Percentiles rank a stretch among this genome's conserved stretches.
phyloP scores from a whole-genome alignment of 495 filamentous ascomycete species.

The Mycothermus thermophilus region DNA sequence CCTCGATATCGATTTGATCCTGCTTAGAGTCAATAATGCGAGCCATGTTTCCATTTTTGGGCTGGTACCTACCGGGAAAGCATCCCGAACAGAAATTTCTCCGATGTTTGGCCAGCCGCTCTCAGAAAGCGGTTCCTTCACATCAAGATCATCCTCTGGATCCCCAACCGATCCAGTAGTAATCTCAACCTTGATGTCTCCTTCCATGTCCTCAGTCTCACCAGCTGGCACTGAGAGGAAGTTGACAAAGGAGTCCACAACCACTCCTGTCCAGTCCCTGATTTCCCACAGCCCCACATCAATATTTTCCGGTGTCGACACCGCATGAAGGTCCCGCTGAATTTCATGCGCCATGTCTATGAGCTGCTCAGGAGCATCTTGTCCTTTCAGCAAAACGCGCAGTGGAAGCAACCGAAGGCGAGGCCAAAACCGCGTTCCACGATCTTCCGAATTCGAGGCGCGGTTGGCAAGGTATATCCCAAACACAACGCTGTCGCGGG shows the following conservation, averaged over 20 bases:
- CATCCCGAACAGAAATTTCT: conserved; percentile 14
- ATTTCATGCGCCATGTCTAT: conserved; percentile 18
- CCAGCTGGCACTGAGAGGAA: conserved; percentile 30
- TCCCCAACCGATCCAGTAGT: background rate
- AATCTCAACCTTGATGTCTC: background rate
- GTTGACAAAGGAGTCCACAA: conserved; percentile 41
- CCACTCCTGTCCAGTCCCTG: conserved; percentile 32
- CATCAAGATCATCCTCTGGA: background rate
- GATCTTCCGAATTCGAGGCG: conserved; percentile 6
- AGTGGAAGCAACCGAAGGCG: conserved; percentile 31
- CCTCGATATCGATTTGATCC: conserved; percentile 44
- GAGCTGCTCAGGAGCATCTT: conserved; percentile 2
- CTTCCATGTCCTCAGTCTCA: background rate
- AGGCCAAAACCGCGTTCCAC: conserved; percentile 18
- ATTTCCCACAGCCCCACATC: conserved; percentile 37
- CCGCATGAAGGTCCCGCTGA: conserved; percentile 27
- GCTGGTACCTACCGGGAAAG: conserved; percentile 28
- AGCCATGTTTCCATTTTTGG: too few relatives aligned
- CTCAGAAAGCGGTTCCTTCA: background rate
- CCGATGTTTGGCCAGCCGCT: conserved; percentile 1
- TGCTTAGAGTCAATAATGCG: conserved; percentile 10
- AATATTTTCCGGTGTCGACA: conserved; percentile 20
- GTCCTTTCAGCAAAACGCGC: conserved; percentile 9
- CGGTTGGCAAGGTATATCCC: conserved; percentile 36
- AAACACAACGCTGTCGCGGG: conserved; percentile 18